phyloP scores from a whole-genome alignment of 768 basidiomycete species.

The Pisolithus tinctorius region DNA sequence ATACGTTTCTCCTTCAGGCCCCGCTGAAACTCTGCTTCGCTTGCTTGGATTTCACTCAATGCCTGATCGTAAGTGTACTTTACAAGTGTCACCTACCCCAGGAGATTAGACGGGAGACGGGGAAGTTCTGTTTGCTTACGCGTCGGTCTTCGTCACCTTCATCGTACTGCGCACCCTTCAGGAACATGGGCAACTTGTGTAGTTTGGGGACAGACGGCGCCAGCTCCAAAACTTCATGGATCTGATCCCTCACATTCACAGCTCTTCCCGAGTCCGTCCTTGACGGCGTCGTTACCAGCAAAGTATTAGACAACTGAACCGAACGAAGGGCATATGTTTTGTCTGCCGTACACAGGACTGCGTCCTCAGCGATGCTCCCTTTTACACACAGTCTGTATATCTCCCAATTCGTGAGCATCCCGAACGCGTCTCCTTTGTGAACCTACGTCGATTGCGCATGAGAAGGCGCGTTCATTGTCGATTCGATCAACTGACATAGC shows the following conservation, averaged over 20 bases:
- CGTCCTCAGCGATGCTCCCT: conserved; percentile 75
- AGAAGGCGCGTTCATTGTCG: conserved; percentile 31
- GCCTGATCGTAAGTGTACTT: conserved; percentile 51
- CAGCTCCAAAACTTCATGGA: conserved; percentile 82
- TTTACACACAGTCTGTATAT: conserved; percentile 63
- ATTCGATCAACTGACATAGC: conserved; percentile 55
- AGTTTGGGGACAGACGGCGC: conserved; percentile 71
- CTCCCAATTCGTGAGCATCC: conserved; percentile 1
- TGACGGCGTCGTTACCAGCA: conserved; percentile 62
- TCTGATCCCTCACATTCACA: conserved; percentile 70
- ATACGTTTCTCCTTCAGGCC: conserved; percentile 67
- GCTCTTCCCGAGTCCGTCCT: conserved; percentile 30
- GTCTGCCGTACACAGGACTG: conserved; percentile 78
- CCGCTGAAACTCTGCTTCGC: conserved; percentile 61
- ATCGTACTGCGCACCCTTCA: conserved; percentile 65
- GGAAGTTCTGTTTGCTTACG: conserved; percentile 13
- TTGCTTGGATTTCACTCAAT: conserved; percentile 66
- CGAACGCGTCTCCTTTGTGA: background rate
- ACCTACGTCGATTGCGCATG: conserved; percentile 23
- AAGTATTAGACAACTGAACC: conserved; percentile 82
- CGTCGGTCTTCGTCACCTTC: conserved; percentile 46
- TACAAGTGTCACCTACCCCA: conserved; percentile 33
- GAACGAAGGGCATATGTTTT: conserved; percentile 82
- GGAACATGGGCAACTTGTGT: conserved; percentile 52
- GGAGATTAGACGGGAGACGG: background rate